Evolutionary conservation across 805 yeast species (phyloP), one percentile per base, ranked within the genome.

Genomic region (Candida corydali): DNA sequence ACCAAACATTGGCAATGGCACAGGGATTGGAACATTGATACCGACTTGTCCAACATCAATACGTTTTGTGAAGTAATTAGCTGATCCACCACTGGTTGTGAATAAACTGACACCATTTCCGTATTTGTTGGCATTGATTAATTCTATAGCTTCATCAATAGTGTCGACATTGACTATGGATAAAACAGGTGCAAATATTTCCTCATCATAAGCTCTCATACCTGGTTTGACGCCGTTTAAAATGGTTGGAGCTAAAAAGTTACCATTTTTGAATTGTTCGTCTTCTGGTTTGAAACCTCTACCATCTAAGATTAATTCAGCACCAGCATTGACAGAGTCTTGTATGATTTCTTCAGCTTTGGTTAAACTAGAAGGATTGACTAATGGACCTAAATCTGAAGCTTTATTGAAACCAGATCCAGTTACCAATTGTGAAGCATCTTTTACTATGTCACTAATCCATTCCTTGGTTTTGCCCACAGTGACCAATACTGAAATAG

Each of bases 41-140:
- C 89, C 89, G 34, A 82, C 84, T 60, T 82, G 88, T 22, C 89
- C 89, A 38, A 81, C 78, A 41, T 80, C 83, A 43, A 81, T 75
- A 45, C 76, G 70, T 60, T 71, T 76, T 55, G 74, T 80, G 67
- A 82, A 82, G 54, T 76, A 76, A 58, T 80, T 82, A 3, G 85
- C 83, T n/a, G 75, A 65, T 16, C 82, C 65, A 9, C 89, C 89
- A 1, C 82, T 76, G 23, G 73, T 67, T 11, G 89, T 82, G 69
- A 82, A 82, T 42, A 82, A 59, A 3, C 87, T 73, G 17, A 76
- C 77, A 34, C 89, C 89, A 50, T 82, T 82, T 40, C 89, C 89
- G 59, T 80, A 82, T 43, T 39, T 52, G 58, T 69, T 66, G 38
- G 62, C 52, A 69, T 82, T 82, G 43, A 80, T 73, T 51, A 82